Evolutionary conservation across 2,329 filamentous ascomycete genomes (phyloP).

Genomic region (Neopestalotiopsis clavispora): DNA sequence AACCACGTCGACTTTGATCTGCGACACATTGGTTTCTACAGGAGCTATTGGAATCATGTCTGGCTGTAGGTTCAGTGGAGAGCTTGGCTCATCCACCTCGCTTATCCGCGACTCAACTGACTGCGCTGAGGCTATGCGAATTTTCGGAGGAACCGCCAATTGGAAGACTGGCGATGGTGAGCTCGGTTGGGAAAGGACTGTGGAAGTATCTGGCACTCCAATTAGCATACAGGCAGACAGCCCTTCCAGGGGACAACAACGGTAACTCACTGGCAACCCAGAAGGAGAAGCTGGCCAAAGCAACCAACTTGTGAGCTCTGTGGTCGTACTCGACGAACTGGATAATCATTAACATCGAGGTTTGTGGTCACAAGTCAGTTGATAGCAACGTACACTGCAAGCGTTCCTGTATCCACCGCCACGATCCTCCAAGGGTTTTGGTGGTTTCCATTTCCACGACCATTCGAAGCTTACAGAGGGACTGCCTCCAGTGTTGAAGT

Average conservation of each 20-base stretch:
- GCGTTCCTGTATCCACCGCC: constrained; percentile 94
- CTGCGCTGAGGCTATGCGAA: constrained; percentile 84
- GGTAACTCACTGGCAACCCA: constrained; percentile 79
- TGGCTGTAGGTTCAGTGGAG: constrained; percentile 48
- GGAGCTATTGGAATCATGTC: constrained; percentile 39
- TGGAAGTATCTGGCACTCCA: constrained; percentile 43
- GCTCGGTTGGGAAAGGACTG: constrained; percentile 60
- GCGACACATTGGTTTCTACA: constrained; percentile 23
- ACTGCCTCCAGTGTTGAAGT: constrained; percentile 83
- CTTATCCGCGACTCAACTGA: constrained; percentile 85
- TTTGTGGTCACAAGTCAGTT: constrained; percentile 8
- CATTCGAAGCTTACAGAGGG: constrained; percentile 88
- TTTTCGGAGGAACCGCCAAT: constrained; percentile 73
- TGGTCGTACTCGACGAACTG: constrained; percentile 97
- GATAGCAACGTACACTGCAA: constrained; percentile 74
- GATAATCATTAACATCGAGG: constrained; percentile 30
- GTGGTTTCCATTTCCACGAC: constrained; percentile 97
- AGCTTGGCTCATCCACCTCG: constrained; percentile 68
- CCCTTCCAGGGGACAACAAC: too few relatives aligned
- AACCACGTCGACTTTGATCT: constrained; percentile 84
- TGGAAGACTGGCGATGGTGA: constrained; percentile 77
- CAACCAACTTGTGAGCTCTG: constrained; percentile 85
- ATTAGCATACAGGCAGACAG: background rate
- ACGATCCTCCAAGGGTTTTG: constrained; percentile 78
- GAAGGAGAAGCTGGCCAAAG: constrained; percentile 90